A percentile compares a stretch with the other conserved stretches of the same genome.
phyloP scores from a whole-genome alignment of 176 grass and related monocot genomes.

The Coix lacrymajobi region DNA sequence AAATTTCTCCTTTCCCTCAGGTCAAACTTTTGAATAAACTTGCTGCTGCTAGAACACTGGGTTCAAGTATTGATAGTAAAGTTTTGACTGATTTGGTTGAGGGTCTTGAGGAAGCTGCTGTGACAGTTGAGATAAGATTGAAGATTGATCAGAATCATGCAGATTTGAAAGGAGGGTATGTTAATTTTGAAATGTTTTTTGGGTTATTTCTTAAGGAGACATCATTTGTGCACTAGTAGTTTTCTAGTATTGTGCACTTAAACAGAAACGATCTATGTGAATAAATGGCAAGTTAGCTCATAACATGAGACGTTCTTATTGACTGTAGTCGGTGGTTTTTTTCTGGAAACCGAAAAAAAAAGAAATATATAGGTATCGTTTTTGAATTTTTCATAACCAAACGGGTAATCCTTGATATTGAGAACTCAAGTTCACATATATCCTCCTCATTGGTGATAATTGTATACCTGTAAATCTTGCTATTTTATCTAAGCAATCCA shows the following conservation, averaged over 20 bases:
- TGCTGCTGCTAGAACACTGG: conserved; percentile 60
- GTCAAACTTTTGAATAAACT: conserved; percentile 99
- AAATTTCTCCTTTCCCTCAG: conserved; percentile 27
- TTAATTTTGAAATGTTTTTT: conserved; percentile 13
- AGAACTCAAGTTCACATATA: not conserved
- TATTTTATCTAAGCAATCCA: not conserved
- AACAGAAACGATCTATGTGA: not conserved
- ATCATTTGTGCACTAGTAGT: not conserved
- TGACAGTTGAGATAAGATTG: conserved; percentile 71
- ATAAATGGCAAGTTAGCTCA: not conserved
- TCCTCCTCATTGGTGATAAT: not conserved
- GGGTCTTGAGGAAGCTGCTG: conserved; percentile 75
- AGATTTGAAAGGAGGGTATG: conserved; percentile 87
- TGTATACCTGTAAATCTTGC: not conserved
- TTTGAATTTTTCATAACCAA: not conserved
- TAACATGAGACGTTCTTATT: not conserved
- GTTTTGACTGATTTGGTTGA: conserved; percentile 86
- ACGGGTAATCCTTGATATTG: not conserved
- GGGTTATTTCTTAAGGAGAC: not conserved
- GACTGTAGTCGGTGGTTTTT: not conserved
- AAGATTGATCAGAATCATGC: conserved; percentile 93
- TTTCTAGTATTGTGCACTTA: not conserved
- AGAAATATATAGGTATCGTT: not conserved
- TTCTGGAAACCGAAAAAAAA: not conserved
- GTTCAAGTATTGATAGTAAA: conserved; percentile 55